Base-by-base conservation (phyloP, 228 moss, liverwort and hornwort genomes). In the Sphagnum fallax region DNA sequence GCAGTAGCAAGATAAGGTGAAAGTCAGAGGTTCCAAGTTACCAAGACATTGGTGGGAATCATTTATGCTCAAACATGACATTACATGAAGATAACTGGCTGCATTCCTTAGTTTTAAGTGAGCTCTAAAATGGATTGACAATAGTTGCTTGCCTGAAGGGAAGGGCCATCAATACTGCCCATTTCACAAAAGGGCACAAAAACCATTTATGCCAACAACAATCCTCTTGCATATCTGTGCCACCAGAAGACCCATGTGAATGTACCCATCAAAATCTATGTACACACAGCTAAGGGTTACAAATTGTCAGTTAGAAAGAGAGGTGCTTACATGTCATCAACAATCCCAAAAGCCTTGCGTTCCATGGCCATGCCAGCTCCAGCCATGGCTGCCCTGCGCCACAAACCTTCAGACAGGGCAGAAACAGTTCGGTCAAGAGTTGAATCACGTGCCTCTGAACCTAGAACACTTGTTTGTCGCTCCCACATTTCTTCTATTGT, bases 151-250 rank as follows among this genome's bases (percentile, higher is more conserved):
- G 83, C 91, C 81, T 91, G 91, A 65, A 97, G 77, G 62, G 97
- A 91, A 67, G 93, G 90, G 55, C 88, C 97, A 69, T 97, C 97
- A 63, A 97, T 84, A 69, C 93, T 93, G 52, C 97, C 93, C 58
- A 76, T 71, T 68, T 90, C 78, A 67, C 90, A 90, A 62, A 97
- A 78, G 6, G 93, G 85, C 66, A 97, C 84, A 51, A 97, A 93
- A 5, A 97, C 85, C 83, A 97, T 87, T 12, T 93, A 97, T 14
- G 93, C 97, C 72, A 97, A 76, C 63, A 97, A 80, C 15, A 97
- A 82, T 13, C 97, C 97, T 18, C 90, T 93, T 60, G 97, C 91
- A 65, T 97, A 97, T 82, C 89, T 91, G 76, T 75, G 67, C 65
- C 73, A 0, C 10, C 48, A 32, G 32, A 32, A 32, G 32, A 32